These are phyloP conservation scores for Saprolegnia parasitica DNA, from an alignment of 352 stramenopile genomes.

Conservation along the genomic window DNA sequence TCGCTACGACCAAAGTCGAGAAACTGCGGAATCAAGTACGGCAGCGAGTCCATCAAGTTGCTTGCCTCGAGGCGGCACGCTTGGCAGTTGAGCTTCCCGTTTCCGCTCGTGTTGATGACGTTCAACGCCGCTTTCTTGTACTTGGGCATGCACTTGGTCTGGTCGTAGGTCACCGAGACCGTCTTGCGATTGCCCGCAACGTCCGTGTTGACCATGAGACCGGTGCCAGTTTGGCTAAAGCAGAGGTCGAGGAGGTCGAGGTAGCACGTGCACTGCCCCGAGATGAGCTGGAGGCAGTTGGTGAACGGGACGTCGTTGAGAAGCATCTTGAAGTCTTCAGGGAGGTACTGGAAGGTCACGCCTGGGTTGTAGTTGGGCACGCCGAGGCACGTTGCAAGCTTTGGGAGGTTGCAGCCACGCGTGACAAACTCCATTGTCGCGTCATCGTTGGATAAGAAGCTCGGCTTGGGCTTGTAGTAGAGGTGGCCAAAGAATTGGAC, in stretches of 20 bases:
- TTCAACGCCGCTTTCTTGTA: slow-evolving; percentile 46
- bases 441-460: slow-evolving; percentile 15
- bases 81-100: slow-evolving; percentile 65
- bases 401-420: slow-evolving; percentile 44
- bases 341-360: slow-evolving; percentile 35
- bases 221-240: slow-evolving; percentile 50
- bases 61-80: slow-evolving; percentile 65
- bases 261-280: slow-evolving; percentile 65
- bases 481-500: slow-evolving; percentile 61
- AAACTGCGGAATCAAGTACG: background rate
- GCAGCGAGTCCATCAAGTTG: slow-evolving; percentile 33
- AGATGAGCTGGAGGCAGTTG: slow-evolving; percentile 57
- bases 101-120: slow-evolving; percentile 41
- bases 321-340: slow-evolving; percentile 65
- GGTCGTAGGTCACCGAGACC: slow-evolving; percentile 50
- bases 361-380: slow-evolving; percentile 41
- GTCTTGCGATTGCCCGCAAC: slow-evolving; percentile 14
- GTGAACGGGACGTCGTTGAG: slow-evolving; percentile 62
- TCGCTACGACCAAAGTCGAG: slow-evolving; percentile 27
- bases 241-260: slow-evolving; percentile 59
- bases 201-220: slow-evolving; percentile 32
- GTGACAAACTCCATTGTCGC: slow-evolving; percentile 50
- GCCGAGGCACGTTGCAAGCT: slow-evolving; percentile 65
- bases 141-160: slow-evolving; percentile 48
- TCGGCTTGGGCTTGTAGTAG: slow-evolving; percentile 29